Percentiles rank a stretch among this genome's conserved stretches.
Evolutionary conservation across 2,329 filamentous ascomycete species (phyloP).

Genomic region (Dactylonectria macrodidyma): DNA sequence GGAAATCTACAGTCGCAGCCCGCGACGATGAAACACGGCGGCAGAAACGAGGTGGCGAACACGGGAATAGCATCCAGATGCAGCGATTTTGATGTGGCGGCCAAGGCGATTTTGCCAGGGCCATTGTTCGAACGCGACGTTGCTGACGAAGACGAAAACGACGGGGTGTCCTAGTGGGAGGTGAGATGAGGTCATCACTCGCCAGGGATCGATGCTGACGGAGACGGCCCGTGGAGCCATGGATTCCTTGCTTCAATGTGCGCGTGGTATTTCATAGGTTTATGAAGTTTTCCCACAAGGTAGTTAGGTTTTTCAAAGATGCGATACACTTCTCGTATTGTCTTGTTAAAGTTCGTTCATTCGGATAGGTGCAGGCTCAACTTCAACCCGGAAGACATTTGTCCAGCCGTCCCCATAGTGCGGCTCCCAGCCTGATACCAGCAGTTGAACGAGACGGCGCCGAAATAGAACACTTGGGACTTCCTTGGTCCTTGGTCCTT

Average conservation of each 20-base stretch:
- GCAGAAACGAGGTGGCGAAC: conserved; percentile 8
- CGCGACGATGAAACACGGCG: conserved; percentile 6
- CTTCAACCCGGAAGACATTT: neutral
- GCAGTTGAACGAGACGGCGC: neutral
- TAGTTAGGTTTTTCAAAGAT: neutral
- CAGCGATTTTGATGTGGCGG: neutral
- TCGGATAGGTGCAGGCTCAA: neutral
- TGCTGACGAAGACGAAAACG: neutral
- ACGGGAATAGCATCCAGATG: conserved; percentile 1
- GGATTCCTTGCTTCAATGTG: neutral
- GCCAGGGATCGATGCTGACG: neutral
- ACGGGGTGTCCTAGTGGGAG: neutral
- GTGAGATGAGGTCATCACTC: conserved; percentile 12
- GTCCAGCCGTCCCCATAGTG: conserved; percentile 17
- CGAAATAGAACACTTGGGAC: neutral
- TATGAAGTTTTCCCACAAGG: too few species aligned
- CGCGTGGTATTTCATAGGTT: neutral
- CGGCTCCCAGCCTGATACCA: conserved; percentile 13
- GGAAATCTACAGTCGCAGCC: neutral
- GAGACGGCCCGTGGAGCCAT: neutral
- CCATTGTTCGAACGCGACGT: neutral
- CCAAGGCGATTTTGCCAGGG: neutral
- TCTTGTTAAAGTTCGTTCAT: neutral
- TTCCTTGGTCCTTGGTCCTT: too few species aligned
- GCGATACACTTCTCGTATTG: neutral